Evolutionary conservation across 176 grass and related monocot genomes (phyloP), one percentile per base, ranked within the genome.

Genomic region (Metroxylon sagu): DNA sequence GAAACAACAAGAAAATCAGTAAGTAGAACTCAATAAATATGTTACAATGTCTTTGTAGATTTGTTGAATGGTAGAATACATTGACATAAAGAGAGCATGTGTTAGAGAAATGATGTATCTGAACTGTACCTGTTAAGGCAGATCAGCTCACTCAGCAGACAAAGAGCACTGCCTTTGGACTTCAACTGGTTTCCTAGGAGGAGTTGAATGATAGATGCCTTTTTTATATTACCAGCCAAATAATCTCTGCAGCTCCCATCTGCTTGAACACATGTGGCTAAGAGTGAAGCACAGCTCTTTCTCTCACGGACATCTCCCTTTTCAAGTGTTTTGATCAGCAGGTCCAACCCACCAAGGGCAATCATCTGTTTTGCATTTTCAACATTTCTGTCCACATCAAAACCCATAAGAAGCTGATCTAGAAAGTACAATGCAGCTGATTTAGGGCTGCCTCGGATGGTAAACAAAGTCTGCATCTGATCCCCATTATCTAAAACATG

Each of bases 321-420:
- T 70, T 89, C 87, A 60, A 98, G 70, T 72, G 73, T 82, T 66
- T 49, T 79, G 18, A 88, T 85, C 19, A 98, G 81, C 6, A 98
- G 72, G 57, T 91, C 79, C 73, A 98, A 75, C 57, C 93, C 93
- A 76, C 88, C 84, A 14, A 92, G 76, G 15, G 76, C 67, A 84
- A 98, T 75, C 84, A 92, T 74, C 73, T 98, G 93, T 65, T 98
- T 98, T 48, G 84, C 76, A 18, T 92, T 92, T 76, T 98, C 93
- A 26, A 82, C 66, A 66, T 98, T 98, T 83, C 93, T 89, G 53
- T 98, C 93, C 16, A 89, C 61, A 50, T 98, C 84, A 55, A 88
- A 98, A 29, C 93, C 93, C 67, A 67, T 85, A 54, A 98, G 79
- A 52, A 98, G 87, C 67, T 98, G 93, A 78, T 92, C 78, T 55